Evolutionary conservation across 768 basidiomycete species (phyloP).

Genomic region (Suillus hirtellus): DNA sequence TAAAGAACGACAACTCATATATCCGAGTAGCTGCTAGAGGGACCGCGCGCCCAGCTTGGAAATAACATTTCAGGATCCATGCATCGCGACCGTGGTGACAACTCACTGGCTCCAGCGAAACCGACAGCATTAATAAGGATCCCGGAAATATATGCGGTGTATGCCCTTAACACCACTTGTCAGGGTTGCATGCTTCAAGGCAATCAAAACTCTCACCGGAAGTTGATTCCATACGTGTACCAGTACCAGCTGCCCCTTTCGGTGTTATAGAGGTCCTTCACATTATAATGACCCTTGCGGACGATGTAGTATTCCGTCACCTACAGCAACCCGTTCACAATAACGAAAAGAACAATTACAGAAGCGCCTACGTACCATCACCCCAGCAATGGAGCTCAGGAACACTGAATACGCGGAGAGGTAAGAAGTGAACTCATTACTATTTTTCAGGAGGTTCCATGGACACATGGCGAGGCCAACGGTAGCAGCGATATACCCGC

Average conservation of each 20-base stretch:
- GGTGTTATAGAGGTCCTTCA: slow-evolving; percentile 68
- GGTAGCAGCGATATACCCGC: slow-evolving; percentile 80
- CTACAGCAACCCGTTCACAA: slow-evolving; percentile 31
- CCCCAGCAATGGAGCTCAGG: slow-evolving; percentile 78
- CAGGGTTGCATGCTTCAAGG: slow-evolving; percentile 11
- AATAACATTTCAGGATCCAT: not conserved
- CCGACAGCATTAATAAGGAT: slow-evolving; percentile 84
- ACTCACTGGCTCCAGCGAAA: slow-evolving; percentile 72
- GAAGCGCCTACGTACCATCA: slow-evolving; percentile 54
- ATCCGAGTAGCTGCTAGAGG: slow-evolving; percentile 69
- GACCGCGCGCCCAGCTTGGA: slow-evolving; percentile 55
- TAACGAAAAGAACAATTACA: not conserved
- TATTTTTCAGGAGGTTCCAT: slow-evolving; percentile 73
- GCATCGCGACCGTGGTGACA: not conserved
- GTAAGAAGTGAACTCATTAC: slow-evolving; percentile 78
- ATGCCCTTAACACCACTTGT: slow-evolving; percentile 43
- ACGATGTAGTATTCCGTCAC: slow-evolving; percentile 81
- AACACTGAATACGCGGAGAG: slow-evolving; percentile 83
- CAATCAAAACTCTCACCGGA: slow-evolving; percentile 46
- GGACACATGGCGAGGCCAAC: slow-evolving; percentile 77
- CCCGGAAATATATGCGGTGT: slow-evolving; percentile 69
- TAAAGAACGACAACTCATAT: slow-evolving; percentile 81
- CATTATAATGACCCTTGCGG: slow-evolving; percentile 64
- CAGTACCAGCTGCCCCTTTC: slow-evolving; percentile 66
- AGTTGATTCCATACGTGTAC: slow-evolving; percentile 75